These are phyloP conservation scores for Lycium barbarum DNA, from an alignment of 257 asterid species.

Conservation along the genomic window DNA sequence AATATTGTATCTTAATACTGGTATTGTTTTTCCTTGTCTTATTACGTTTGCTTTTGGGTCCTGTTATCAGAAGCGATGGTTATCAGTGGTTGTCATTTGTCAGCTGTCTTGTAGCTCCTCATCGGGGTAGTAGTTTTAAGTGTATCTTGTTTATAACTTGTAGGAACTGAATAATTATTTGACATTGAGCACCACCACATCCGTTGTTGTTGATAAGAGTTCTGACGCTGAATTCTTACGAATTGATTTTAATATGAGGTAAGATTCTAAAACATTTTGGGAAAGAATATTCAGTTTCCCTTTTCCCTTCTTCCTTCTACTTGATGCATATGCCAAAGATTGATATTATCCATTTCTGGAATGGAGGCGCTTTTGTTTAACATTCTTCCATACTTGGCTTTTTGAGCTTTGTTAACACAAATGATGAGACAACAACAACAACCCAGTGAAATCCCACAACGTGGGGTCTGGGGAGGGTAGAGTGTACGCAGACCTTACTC, in stretches of 20 bases:
- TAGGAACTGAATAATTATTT: constrained; percentile 84
- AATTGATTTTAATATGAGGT: constrained; percentile 92
- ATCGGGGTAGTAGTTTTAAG: neutral
- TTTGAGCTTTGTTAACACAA: neutral
- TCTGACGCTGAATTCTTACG: constrained; percentile 86
- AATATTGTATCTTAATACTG: neutral
- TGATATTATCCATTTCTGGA: neutral
- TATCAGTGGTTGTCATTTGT: neutral
- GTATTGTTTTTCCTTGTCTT: neutral
- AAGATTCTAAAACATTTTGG: constrained; percentile 26
- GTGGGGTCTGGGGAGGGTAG: too few species aligned
- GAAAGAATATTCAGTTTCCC: neutral
- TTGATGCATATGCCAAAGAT: neutral
- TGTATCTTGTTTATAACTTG: constrained; percentile 40
- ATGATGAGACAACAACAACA: neutral
- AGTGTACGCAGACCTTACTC: too few species aligned
- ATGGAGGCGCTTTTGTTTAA: neutral
- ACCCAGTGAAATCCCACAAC: too few species aligned
- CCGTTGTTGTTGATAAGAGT: constrained; percentile 87
- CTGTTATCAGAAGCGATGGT: neutral
- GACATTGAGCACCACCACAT: constrained; percentile 71
- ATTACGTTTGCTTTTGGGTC: neutral
- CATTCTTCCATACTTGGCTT: neutral
- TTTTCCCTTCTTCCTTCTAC: constrained; percentile 7
- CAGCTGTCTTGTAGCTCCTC: neutral